phyloP scores from a whole-genome alignment of 371 early-diverging fungal species.

The Dinochytrium kinnereticum region DNA sequence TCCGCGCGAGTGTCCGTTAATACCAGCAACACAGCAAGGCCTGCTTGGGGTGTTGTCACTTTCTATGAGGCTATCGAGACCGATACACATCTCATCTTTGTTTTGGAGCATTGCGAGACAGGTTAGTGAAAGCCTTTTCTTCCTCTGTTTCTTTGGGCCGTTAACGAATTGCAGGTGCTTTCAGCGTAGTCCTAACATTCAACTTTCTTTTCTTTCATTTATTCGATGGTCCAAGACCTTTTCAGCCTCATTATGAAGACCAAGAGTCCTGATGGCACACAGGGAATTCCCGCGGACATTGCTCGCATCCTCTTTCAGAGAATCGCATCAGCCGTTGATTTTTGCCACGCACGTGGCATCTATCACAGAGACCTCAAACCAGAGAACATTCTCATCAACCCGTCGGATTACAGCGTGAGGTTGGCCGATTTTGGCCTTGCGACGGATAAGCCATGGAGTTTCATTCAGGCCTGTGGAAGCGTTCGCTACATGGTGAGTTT shows the following conservation, averaged over 20 bases:
- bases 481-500: conserved; percentile 80
- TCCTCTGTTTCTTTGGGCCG: neutral
- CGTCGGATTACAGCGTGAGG: conserved; percentile 59
- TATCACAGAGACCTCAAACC: conserved; percentile 70
- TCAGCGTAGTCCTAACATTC: neutral
- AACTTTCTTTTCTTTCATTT: neutral
- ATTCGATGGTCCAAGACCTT: conserved; percentile 59
- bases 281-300: conserved; percentile 58
- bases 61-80: conserved; percentile 77
- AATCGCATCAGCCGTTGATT: conserved; percentile 77
- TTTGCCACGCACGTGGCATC: conserved; percentile 80
- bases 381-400: conserved; percentile 80
- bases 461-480: conserved; percentile 90
- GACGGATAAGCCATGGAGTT: conserved; percentile 72
- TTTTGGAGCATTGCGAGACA: conserved; percentile 81
- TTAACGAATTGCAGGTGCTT: neutral
- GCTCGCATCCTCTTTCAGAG: conserved; percentile 79
- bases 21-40: no score
- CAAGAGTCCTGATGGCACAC: neutral
- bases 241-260: conserved; percentile 69
- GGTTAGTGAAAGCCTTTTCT: conserved; percentile 55
- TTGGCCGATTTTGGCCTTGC: conserved; percentile 95
- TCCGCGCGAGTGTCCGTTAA: no score
- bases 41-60: conserved; percentile 59
- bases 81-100: conserved; percentile 69